Evolutionary conservation across 768 basidiomycete species (phyloP).

Genomic region (Mycena floridula): DNA sequence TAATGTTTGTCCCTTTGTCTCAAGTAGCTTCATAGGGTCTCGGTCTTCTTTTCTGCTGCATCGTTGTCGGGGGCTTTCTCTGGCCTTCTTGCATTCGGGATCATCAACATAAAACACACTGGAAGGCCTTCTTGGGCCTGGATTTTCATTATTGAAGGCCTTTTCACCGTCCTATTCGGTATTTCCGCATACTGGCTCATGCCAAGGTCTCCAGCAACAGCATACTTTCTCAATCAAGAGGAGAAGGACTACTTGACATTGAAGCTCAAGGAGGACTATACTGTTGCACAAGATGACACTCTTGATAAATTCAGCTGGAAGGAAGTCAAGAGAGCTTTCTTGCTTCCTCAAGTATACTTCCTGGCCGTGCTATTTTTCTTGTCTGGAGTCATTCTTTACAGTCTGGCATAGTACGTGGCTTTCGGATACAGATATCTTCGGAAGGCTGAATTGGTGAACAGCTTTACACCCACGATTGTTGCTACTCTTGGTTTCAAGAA

Average conservation of each 20-base stretch:
- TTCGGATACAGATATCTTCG: no score
- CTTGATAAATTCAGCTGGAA: constrained; percentile 30
- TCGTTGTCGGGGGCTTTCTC: no score
- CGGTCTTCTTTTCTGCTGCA: no score
- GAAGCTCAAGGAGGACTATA: constrained; percentile 28
- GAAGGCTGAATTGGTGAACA: constrained; percentile 20
- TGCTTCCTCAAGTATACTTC: constrained; percentile 30
- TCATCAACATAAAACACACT: no score
- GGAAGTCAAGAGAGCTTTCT: constrained; percentile 25
- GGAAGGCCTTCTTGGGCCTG: constrained; percentile 58
- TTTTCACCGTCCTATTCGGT: constrained; percentile 41
- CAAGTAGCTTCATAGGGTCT: no score
- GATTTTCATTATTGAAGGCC: constrained; percentile 62
- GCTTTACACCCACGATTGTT: constrained; percentile 59
- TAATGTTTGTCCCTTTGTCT: no score
- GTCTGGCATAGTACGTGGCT: no score
- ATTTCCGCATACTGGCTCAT: constrained; percentile 32
- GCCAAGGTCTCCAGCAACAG: constrained; percentile 28
- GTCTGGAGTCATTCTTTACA: no score
- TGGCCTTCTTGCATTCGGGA: no score
- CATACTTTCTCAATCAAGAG: constrained; percentile 28
- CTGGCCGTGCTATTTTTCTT: constrained; percentile 26
- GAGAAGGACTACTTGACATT: constrained; percentile 33
- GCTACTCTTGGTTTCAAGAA: constrained; percentile 38
- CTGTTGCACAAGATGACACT: constrained; percentile 17